A percentile compares a stretch with the other conserved stretches of the same genome.
phyloP scores from a whole-genome alignment of 2,329 filamentous ascomycete species.

The Hymenoscyphus repandus region DNA sequence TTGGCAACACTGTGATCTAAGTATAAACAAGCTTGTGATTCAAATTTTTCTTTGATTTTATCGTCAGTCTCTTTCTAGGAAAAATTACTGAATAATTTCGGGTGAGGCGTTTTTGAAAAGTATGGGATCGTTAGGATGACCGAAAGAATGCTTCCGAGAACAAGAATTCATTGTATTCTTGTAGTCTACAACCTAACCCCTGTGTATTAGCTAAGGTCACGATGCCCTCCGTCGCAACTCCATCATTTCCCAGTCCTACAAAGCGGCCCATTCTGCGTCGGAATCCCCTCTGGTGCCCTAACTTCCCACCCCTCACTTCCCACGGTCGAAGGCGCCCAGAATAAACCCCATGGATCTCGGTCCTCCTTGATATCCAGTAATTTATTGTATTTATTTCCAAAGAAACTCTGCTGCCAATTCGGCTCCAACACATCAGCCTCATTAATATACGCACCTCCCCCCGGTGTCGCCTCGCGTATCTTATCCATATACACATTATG shows the following conservation, averaged over 20 bases:
- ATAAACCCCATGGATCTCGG: slow-evolving; percentile 41
- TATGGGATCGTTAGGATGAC: too few species aligned
- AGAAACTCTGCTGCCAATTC: slow-evolving; percentile 30
- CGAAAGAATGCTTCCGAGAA: too few species aligned
- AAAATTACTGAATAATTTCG: too few species aligned
- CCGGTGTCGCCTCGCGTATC: slow-evolving; percentile 13
- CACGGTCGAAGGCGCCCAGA: slow-evolving; percentile 23
- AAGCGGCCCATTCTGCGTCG: slow-evolving; percentile 16
- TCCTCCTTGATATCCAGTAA: slow-evolving; percentile 42
- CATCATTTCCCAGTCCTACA: slow-evolving; percentile 3
- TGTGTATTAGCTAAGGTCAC: too few species aligned
- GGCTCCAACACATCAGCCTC: slow-evolving; percentile 43
- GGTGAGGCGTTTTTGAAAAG: too few species aligned
- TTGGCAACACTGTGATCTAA: too few species aligned
- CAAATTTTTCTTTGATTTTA: too few species aligned
- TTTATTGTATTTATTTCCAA: slow-evolving; percentile 30
- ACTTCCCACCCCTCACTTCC: slow-evolving; percentile 29
- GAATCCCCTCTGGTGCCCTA: slow-evolving; percentile 10
- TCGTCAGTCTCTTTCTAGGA: too few species aligned
- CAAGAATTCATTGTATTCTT: too few species aligned
- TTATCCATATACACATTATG: slow-evolving; percentile 12
- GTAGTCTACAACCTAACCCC: too few species aligned
- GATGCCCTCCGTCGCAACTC: too few species aligned
- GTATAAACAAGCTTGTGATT: too few species aligned
- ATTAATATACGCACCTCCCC: slow-evolving; percentile 41